Percentiles rank a stretch among this genome's conserved stretches.
Conservation (phyloP, 495 filamentous ascomycete genomes). For the Hypoxylon lienhwacheense region DNA sequence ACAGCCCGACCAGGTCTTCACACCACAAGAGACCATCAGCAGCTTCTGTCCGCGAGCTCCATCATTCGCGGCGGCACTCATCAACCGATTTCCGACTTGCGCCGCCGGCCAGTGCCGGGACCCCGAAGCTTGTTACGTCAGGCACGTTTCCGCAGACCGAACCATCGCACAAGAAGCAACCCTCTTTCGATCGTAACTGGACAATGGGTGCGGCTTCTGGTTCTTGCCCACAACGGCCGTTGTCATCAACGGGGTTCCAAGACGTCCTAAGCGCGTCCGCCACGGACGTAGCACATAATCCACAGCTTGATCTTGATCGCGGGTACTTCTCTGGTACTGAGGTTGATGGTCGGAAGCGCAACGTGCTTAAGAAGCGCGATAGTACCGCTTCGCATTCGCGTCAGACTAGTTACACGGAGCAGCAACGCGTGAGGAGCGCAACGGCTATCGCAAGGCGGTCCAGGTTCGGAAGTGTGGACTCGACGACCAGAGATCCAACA, state of each 20-base stretch:
- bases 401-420: conserved; percentile 73
- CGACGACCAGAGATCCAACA: conserved; percentile 47
- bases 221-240: conserved; percentile 41
- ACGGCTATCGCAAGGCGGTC: conserved; percentile 71
- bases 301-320: conserved; percentile 69
- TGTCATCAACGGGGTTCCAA: conserved; percentile 53
- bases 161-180: conserved; percentile 69
- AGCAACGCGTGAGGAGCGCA: conserved; percentile 62
- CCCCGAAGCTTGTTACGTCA: conserved; percentile 40
- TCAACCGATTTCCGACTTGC: conserved; percentile 69
- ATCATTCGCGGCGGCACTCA: conserved; percentile 85
- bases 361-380: conserved; percentile 79
- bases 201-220: conserved; percentile 63
- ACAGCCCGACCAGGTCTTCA: conserved; percentile 57
- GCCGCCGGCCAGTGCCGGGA: conserved; percentile 35
- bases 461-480: conserved; percentile 73
- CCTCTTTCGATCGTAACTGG: conserved; percentile 91
- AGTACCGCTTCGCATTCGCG: conserved; percentile 58
- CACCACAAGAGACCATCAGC: conserved; percentile 67
- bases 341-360: conserved; percentile 70
- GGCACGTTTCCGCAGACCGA: conserved; percentile 43
- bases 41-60: conserved; percentile 79
- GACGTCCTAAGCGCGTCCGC: conserved; percentile 39
- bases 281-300: conserved; percentile 41
- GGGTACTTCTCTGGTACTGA: conserved; percentile 95